Percentiles rank a stretch among this genome's conserved stretches.
Conservation (phyloP, 2,329 filamentous ascomycete genomes). For the Colletotrichum sp. region DNA sequence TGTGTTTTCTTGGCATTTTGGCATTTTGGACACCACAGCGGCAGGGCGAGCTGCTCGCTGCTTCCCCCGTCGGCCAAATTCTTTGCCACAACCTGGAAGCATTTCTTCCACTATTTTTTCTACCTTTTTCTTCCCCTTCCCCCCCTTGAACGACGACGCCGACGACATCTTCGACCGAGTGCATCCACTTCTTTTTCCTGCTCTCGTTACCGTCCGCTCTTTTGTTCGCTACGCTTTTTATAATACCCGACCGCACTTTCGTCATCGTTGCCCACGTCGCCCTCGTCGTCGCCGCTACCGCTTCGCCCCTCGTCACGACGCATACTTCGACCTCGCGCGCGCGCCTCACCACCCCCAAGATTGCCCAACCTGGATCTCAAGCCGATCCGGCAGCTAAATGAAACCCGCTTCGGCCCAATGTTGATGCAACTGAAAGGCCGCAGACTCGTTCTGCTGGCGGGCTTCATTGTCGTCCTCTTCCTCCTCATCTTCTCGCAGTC, state of each 20-base stretch:
- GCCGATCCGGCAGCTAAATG: conserved; percentile 17
- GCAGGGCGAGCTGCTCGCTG: background rate
- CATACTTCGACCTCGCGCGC: background rate
- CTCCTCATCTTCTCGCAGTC: conserved; percentile 19
- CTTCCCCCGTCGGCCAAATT: background rate
- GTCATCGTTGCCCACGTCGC: background rate
- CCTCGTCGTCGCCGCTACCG: background rate
- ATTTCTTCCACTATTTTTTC: background rate
- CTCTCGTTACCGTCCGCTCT: background rate
- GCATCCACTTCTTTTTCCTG: background rate
- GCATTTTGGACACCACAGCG: background rate
- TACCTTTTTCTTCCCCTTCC: background rate
- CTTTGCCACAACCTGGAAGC: conserved; percentile 1
- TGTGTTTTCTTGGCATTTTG: background rate
- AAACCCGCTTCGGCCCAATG: conserved; percentile 15
- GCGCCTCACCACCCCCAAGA: background rate
- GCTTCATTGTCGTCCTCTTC: background rate
- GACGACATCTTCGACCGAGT: background rate
- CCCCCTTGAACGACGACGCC: background rate
- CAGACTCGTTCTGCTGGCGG: conserved; percentile 14
- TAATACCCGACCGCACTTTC: conserved; percentile 6
- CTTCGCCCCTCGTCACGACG: background rate
- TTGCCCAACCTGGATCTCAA: conserved; percentile 11
- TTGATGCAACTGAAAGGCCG: conserved; percentile 21
- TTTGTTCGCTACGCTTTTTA: conserved; percentile 4